Evolutionary conservation across 331 rosid genomes (phyloP).

Genomic region (Malus hybrid): DNA sequence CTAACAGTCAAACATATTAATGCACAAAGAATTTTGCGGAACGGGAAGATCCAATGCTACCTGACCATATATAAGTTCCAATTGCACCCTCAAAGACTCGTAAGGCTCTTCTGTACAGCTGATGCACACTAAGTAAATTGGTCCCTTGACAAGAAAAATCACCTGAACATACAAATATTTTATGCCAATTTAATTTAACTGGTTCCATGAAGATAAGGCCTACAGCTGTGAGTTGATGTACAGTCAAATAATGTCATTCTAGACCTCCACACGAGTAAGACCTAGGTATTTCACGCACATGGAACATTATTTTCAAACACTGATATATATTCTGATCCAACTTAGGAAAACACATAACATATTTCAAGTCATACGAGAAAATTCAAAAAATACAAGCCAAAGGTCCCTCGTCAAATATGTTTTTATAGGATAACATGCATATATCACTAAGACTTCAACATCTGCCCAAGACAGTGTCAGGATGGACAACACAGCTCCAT

Average conservation of each 20-base stretch:
- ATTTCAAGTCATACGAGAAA: not conserved
- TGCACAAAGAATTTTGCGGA: not conserved
- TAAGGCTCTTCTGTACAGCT: conserved; percentile 92
- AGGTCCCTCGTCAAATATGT: not conserved
- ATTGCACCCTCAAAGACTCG: conserved; percentile 68
- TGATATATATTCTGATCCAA: conserved; percentile 4
- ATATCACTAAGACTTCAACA: not conserved
- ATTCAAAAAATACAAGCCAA: not conserved
- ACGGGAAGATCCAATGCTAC: conserved; percentile 32
- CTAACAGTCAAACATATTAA: conserved; percentile 10
- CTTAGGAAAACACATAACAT: not conserved
- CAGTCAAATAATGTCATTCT: not conserved
- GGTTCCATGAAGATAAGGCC: not conserved
- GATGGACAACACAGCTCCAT: not conserved
- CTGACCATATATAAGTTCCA: conserved; percentile 90
- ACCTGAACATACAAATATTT: conserved; percentile 41
- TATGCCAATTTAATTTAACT: conserved; percentile 7
- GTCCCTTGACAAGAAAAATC: conserved; percentile 91
- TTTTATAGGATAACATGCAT: not conserved
- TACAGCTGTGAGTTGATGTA: not conserved
- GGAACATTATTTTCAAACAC: not conserved
- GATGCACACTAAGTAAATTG: conserved; percentile 90
- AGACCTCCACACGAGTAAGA: not conserved
- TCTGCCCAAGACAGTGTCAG: not conserved
- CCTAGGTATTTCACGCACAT: not conserved